Conservation (phyloP, 352 stramenopile genomes). For the Pilasporangium apinafurcum region DNA sequence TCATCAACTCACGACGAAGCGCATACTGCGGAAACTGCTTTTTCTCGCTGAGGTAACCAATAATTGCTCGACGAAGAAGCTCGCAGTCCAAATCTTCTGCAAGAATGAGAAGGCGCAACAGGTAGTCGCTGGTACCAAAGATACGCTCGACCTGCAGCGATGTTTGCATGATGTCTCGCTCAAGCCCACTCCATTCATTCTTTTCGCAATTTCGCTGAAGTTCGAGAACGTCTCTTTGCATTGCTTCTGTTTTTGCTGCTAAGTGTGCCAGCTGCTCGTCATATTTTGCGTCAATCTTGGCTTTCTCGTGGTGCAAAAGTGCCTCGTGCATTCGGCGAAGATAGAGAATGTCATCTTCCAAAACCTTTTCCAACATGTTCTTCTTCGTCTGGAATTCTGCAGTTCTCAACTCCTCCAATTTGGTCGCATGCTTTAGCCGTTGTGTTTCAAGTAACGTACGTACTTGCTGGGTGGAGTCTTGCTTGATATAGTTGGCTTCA, state of each 20-base stretch:
- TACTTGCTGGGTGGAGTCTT: constrained; percentile 35
- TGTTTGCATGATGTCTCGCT: constrained; percentile 43
- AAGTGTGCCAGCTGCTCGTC: constrained; percentile 33
- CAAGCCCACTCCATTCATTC: constrained; percentile 44
- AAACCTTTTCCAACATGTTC: constrained; percentile 28
- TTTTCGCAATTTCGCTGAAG: constrained; percentile 48
- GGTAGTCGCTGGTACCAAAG: constrained; percentile 66
- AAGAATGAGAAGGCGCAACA: constrained; percentile 65
- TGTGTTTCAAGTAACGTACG: constrained; percentile 41
- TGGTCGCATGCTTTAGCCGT: constrained; percentile 19
- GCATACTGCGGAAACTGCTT: constrained; percentile 51
- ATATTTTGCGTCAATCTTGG: constrained; percentile 61
- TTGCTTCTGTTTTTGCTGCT: constrained; percentile 26
- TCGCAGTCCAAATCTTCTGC: constrained; percentile 64
- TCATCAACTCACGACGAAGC: constrained; percentile 62
- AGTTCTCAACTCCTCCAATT: constrained; percentile 27
- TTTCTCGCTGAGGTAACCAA: constrained; percentile 47
- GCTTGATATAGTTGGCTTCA: constrained; percentile 44
- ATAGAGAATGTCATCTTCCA: constrained; percentile 59
- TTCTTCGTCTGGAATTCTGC: constrained; percentile 36
- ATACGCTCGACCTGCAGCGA: constrained; percentile 56
- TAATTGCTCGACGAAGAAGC: constrained; percentile 38
- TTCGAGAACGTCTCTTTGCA: constrained; percentile 31
- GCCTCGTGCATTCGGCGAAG: constrained; percentile 56
- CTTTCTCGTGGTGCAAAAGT: constrained; percentile 44